These are phyloP conservation scores for Onygenales sp. DNA, from an alignment of 2,329 filamentous ascomycete species.

Conservation along the genomic window DNA sequence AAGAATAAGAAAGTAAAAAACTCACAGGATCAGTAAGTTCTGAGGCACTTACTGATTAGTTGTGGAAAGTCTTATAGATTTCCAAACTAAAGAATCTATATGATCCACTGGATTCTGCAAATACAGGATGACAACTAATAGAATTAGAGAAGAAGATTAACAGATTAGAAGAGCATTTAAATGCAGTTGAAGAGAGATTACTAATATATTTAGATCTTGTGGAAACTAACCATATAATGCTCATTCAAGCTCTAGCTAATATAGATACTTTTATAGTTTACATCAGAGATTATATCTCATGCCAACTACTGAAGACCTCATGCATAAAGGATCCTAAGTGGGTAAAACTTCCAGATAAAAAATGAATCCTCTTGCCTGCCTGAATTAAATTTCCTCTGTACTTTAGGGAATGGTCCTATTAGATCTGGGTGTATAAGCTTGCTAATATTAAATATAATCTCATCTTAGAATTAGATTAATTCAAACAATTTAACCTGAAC, in stretches of 20 bases:
- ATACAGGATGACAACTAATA: no score
- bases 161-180: no score
- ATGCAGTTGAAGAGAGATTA: background rate
- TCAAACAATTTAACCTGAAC: no score
- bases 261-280: background rate
- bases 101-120: no score
- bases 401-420: no score
- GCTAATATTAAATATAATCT: no score
- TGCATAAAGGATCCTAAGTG: background rate
- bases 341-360: background rate
- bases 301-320: background rate
- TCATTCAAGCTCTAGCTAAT: background rate
- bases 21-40: background rate
- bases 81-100: background rate
- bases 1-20: background rate
- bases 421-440: no score
- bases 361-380: no score
- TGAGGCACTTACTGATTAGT: background rate
- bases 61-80: background rate
- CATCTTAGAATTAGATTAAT: no score
- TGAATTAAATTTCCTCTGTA: no score
- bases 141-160: no score
- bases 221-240: background rate
- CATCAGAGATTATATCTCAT: background rate
- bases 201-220: no score